Evolutionary conservation across 108 stramenopile species (phyloP).

Genomic region (Discostella pseudostelligera): DNA sequence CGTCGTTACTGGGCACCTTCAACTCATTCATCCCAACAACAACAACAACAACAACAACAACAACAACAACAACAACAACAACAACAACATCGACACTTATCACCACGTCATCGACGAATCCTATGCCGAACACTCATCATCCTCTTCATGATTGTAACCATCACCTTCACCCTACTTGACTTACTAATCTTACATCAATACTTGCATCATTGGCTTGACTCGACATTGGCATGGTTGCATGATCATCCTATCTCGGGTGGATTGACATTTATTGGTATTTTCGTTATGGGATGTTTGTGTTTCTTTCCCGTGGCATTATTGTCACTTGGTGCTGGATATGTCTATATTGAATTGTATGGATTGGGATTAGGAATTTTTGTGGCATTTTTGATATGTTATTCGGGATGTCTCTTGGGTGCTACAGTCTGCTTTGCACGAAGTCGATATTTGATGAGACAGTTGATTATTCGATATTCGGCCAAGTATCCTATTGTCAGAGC

Average conservation of each 20-base stretch:
- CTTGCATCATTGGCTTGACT: conserved; percentile 31
- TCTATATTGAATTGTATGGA: conserved; percentile 40
- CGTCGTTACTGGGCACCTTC: neutral
- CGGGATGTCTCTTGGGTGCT: conserved; percentile 36
- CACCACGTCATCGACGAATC: conserved; percentile 22
- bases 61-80: neutral
- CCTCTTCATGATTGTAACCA: conserved; percentile 46
- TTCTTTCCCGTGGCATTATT: conserved; percentile 36
- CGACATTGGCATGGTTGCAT: conserved; percentile 17
- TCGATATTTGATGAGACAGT: conserved; percentile 41
- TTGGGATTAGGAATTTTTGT: conserved; percentile 27
- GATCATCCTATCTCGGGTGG: conserved; percentile 28
- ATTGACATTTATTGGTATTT: conserved; percentile 29
- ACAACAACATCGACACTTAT: neutral
- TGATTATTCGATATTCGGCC: conserved; percentile 30
- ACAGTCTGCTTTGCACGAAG: conserved; percentile 40
- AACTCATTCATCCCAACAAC: neutral
- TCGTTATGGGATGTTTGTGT: conserved; percentile 31
- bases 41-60: conserved; percentile 1
- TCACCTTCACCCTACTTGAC: conserved; percentile 39
- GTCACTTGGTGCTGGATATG: conserved; percentile 41
- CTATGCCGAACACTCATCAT: conserved; percentile 40
- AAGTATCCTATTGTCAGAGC: conserved; percentile 50
- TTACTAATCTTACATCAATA: conserved; percentile 39
- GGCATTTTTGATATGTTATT: conserved; percentile 39